Conservation (phyloP, 1,139 yeast genomes). For the Nakaseomyces uthaithaninus region DNA sequence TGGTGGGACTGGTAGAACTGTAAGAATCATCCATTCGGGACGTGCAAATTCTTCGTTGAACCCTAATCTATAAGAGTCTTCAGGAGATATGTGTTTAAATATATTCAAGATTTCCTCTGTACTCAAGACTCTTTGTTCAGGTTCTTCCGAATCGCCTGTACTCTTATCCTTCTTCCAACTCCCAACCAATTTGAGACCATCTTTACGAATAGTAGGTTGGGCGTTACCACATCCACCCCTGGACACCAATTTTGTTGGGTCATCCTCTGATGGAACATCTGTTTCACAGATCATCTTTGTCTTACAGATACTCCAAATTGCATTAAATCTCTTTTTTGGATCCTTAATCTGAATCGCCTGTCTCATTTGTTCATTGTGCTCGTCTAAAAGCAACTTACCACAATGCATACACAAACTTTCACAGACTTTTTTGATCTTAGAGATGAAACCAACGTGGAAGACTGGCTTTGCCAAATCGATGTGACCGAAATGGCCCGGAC, state of each 20-base stretch:
- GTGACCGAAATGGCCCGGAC: slow-evolving; percentile 99
- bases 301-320: slow-evolving; percentile 90
- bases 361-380: slow-evolving; percentile 75
- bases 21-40: slow-evolving; percentile 97
- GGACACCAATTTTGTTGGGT: slow-evolving; percentile 42
- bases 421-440: slow-evolving; percentile 88
- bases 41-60: slow-evolving; percentile 93
- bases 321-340: slow-evolving; percentile 91
- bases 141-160: slow-evolving; percentile 69
- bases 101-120: slow-evolving; percentile 88
- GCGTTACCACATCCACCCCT: slow-evolving; percentile 98
- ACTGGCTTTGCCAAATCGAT: slow-evolving; percentile 97
- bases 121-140: slow-evolving; percentile 81
- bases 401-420: slow-evolving; percentile 98
- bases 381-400: slow-evolving; percentile 87
- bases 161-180: slow-evolving; percentile 89
- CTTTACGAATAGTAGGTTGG: slow-evolving; percentile 93
- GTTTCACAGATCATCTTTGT: slow-evolving; percentile 94
- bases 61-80: slow-evolving; percentile 77
- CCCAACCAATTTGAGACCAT: slow-evolving; percentile 92
- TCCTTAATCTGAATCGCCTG: slow-evolving; percentile 86
- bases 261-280: slow-evolving; percentile 63
- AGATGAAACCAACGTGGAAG: slow-evolving; percentile 90
- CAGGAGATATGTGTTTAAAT: slow-evolving; percentile 80
- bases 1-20: slow-evolving; percentile 98